Evolutionary conservation across 108 stramenopile species (phyloP).

Genomic region (Skeletonema menzelii): DNA sequence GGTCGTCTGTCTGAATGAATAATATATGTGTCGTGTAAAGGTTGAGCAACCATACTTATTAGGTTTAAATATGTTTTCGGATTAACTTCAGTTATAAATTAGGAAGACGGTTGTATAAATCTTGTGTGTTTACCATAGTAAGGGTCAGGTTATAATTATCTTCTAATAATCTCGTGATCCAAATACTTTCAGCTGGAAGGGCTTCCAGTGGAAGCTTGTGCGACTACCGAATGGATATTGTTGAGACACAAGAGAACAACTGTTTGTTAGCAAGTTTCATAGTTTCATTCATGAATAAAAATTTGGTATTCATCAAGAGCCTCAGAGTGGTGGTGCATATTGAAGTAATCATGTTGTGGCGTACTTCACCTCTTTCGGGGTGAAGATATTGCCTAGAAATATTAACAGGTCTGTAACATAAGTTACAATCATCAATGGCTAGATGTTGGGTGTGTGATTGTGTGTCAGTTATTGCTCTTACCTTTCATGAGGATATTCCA

Average conservation of each 20-base stretch:
- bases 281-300: neutral
- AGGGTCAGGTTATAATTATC: too few relatives aligned
- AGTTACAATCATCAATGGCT: constrained; percentile 34
- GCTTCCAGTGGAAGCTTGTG: too few relatives aligned
- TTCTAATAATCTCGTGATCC: too few relatives aligned
- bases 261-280: neutral
- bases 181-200: too few relatives aligned
- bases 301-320: neutral
- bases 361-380: constrained; percentile 28
- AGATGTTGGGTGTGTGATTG: too few relatives aligned
- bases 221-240: too few relatives aligned
- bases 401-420: constrained; percentile 29
- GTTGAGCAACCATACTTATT: neutral
- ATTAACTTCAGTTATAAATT: neutral
- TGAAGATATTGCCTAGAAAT: neutral
- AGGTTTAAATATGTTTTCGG: neutral
- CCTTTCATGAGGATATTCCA: neutral
- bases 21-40: neutral
- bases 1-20: too few relatives aligned
- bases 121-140: neutral
- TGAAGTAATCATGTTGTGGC: constrained; percentile 13
- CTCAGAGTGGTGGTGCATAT: constrained; percentile 44
- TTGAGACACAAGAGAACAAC: neutral
- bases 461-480: too few relatives aligned
- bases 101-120: neutral